Evolutionary conservation across 2,329 filamentous ascomycete genomes (phyloP).

Genomic region (Epichloe sylvatica): DNA sequence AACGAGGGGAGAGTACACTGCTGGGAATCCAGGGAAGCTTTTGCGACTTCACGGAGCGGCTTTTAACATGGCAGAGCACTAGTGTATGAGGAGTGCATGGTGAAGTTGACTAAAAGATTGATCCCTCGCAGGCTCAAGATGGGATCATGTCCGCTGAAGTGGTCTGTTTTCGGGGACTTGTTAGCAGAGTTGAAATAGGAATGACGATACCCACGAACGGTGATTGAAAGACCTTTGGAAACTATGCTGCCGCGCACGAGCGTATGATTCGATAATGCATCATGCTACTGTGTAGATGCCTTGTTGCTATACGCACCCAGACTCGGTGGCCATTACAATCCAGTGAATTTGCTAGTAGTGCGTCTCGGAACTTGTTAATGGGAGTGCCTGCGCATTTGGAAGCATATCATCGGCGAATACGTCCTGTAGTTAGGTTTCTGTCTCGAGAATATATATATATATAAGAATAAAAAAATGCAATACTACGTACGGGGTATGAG

Average conservation of each 20-base stretch:
- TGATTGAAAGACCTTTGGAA: background rate
- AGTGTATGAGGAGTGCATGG: background rate
- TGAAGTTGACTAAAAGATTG: background rate
- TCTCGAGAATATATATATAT: no score
- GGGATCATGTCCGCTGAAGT: background rate
- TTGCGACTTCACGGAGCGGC: background rate
- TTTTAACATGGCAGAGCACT: background rate
- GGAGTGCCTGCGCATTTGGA: no score
- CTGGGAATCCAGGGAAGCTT: background rate
- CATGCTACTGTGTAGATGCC: no score
- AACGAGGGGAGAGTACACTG: background rate
- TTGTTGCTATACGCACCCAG: no score
- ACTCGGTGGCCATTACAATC: no score
- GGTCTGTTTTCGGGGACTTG: background rate
- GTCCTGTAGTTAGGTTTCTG: no score
- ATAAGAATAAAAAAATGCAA: no score
- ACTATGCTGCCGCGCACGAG: background rate
- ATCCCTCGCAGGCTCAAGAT: background rate
- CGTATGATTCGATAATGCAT: no score
- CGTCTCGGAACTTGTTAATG: no score
- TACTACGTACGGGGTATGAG: no score
- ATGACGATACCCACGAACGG: conserved; percentile 4
- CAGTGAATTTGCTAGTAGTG: no score
- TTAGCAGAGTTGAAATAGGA: background rate
- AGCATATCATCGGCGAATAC: no score